A percentile compares a stretch with the other conserved stretches of the same genome.
These are phyloP conservation scores for Ganoderma boninense DNA, from an alignment of 1,284 basidiomycete species.

Conservation along the genomic window DNA sequence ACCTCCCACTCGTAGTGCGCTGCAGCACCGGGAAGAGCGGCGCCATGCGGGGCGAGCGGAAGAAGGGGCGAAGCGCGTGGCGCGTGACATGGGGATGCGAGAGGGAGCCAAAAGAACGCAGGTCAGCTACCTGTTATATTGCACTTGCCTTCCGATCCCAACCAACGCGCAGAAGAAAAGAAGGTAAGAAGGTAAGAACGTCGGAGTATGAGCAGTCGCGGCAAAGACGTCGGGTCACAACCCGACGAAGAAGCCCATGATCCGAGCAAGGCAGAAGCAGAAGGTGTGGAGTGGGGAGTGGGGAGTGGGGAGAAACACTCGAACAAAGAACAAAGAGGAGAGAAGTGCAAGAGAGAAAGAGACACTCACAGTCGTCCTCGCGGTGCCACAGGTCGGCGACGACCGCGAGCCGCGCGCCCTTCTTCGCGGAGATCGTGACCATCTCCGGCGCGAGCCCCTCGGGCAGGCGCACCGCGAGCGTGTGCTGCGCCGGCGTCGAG, in stretches of 20 bases:
- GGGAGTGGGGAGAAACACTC: background rate
- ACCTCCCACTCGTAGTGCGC: conserved; percentile 43
- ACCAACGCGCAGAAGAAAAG: background rate
- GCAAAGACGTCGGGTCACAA: no score
- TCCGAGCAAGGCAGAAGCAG: background rate
- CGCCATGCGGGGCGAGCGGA: background rate
- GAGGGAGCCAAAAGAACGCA: background rate
- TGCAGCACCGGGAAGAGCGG: conserved; percentile 14
- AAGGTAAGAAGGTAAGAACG: background rate
- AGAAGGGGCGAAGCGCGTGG: background rate
- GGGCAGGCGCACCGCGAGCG: conserved; percentile 33
- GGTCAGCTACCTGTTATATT: conserved; percentile 5
- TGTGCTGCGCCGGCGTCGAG: conserved; percentile 42
- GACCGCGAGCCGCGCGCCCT: conserved; percentile 38
- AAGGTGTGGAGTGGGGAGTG: background rate
- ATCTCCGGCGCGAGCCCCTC: conserved; percentile 40
- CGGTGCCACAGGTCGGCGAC: conserved; percentile 41
- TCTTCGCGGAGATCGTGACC: conserved; percentile 42
- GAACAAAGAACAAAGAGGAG: background rate
- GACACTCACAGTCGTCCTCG: conserved; percentile 39
- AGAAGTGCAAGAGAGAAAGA: background rate
- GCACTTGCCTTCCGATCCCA: background rate
- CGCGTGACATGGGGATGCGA: background rate
- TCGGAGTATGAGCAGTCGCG: background rate
- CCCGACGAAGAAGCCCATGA: background rate